phyloP scores from a whole-genome alignment of 768 basidiomycete genomes.

The Russula griseocarnosa region DNA sequence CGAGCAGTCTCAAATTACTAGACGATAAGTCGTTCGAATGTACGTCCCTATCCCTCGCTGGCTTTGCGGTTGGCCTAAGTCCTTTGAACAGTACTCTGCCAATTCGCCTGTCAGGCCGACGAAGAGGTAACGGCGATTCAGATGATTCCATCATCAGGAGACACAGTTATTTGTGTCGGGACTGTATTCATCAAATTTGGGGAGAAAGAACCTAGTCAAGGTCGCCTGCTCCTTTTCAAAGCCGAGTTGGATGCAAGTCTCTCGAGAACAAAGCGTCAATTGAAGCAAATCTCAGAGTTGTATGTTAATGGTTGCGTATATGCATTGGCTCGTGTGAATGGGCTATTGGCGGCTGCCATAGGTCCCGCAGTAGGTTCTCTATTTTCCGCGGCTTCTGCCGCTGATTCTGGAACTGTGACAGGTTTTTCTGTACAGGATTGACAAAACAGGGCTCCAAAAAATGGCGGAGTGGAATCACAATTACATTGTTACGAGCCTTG shows the following conservation, averaged over 20 bases:
- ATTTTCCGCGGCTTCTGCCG: neutral
- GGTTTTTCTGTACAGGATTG: slow-evolving; percentile 41
- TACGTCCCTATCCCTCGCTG: slow-evolving; percentile 17
- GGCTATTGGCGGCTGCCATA: slow-evolving; percentile 61
- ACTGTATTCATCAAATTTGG: slow-evolving; percentile 35
- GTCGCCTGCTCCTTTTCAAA: slow-evolving; percentile 59
- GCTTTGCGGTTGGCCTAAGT: neutral
- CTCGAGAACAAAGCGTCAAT: slow-evolving; percentile 27
- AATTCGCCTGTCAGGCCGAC: slow-evolving; percentile 45
- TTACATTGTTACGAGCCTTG: slow-evolving; percentile 69
- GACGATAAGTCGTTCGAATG: slow-evolving; percentile 60
- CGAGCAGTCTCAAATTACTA: slow-evolving; percentile 60
- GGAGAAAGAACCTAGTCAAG: slow-evolving; percentile 41
- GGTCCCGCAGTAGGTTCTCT: slow-evolving; percentile 62
- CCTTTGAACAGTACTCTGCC: slow-evolving; percentile 40
- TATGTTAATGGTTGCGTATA: slow-evolving; percentile 67
- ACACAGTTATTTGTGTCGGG: slow-evolving; percentile 40
- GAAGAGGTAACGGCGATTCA: slow-evolving; percentile 62
- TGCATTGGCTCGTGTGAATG: slow-evolving; percentile 47
- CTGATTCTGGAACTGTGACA: slow-evolving; percentile 9
- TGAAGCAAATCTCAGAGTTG: slow-evolving; percentile 40
- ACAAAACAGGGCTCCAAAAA: slow-evolving; percentile 41
- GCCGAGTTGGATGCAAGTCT: slow-evolving; percentile 33
- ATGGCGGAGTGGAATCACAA: slow-evolving; percentile 74
- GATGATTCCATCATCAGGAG: slow-evolving; percentile 34